Evolutionary conservation across 2,329 filamentous ascomycete genomes (phyloP).

Genomic region (Penicillium sp.): DNA sequence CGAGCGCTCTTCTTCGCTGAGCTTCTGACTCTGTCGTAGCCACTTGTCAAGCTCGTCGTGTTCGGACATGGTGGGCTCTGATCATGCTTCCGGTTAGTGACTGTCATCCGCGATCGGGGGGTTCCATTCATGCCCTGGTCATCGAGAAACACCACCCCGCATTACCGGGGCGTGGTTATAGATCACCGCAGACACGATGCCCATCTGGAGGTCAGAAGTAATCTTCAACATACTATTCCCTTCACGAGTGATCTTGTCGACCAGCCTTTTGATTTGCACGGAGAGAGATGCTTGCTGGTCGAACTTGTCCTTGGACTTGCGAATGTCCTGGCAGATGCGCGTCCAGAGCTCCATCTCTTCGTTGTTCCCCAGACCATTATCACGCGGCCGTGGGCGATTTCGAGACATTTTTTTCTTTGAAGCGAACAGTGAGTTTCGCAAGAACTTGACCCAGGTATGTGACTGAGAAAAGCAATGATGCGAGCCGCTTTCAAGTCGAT

Average conservation of each 20-base stretch:
- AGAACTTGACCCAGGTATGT: not conserved
- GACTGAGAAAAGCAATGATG: no score
- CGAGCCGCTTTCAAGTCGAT: no score
- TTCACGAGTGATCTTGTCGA: conserved; percentile 41
- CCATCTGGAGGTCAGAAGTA: not conserved
- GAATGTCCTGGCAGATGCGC: conserved; percentile 38
- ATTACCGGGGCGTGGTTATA: no score
- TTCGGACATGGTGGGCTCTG: conserved; percentile 35
- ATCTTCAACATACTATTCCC: conserved; percentile 35
- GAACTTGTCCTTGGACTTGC: conserved; percentile 41
- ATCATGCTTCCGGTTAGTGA: conserved; percentile 10
- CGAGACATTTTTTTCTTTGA: conserved; percentile 33
- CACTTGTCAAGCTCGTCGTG: conserved; percentile 42
- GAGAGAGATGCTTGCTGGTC: conserved; percentile 37
- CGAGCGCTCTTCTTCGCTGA: conserved; percentile 45
- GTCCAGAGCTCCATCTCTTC: conserved; percentile 44
- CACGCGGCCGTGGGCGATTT: conserved; percentile 38
- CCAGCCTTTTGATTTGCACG: conserved; percentile 37
- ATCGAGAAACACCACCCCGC: no score
- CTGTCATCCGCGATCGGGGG: not conserved
- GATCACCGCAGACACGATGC: not conserved
- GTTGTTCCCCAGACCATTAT: conserved; percentile 40
- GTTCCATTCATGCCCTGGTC: no score
- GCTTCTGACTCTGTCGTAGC: conserved; percentile 42
- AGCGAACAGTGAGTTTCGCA: not conserved